A percentile compares a stretch with the other conserved stretches of the same genome.
Conservation (phyloP, 495 filamentous ascomycete genomes). For the Podospora pseudoanserina region DNA sequence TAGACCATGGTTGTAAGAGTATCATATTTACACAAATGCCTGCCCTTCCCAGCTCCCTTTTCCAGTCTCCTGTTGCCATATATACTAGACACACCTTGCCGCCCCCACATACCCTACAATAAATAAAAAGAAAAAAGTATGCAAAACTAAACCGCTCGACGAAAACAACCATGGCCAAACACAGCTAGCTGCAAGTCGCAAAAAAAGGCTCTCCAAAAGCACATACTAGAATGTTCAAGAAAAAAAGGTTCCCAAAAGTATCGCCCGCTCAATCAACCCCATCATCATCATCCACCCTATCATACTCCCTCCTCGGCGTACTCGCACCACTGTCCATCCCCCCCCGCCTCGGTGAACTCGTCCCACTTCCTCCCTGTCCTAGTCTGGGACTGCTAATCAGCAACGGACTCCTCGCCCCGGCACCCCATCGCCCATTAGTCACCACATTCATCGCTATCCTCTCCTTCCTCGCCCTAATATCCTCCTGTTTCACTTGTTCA, state of each 20-base stretch:
- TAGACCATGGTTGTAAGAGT: neutral
- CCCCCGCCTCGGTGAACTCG: neutral
- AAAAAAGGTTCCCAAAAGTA: neutral
- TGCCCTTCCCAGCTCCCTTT: neutral
- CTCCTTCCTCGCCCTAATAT: constrained; percentile 29
- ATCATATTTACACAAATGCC: neutral
- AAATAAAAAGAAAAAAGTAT: neutral
- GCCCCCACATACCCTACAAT: neutral
- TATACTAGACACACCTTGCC: neutral
- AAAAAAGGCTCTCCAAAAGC: neutral
- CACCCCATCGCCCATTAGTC: constrained; percentile 37
- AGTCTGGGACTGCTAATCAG: constrained; percentile 19
- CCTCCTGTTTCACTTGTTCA: constrained; percentile 3
- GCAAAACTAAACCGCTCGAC: neutral
- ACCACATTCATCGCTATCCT: constrained; percentile 43
- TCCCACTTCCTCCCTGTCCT: neutral
- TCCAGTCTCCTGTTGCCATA: neutral
- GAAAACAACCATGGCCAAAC: neutral
- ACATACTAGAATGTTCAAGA: no score
- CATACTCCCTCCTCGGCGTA: neutral
- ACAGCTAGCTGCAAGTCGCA: neutral
- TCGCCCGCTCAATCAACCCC: constrained; percentile 23
- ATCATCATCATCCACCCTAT: constrained; percentile 24
- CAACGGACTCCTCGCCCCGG: constrained; percentile 34
- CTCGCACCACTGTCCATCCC: neutral